Base-by-base conservation (phyloP, 1,284 basidiomycete species). In the Hypsizygus ulmarius region DNA sequence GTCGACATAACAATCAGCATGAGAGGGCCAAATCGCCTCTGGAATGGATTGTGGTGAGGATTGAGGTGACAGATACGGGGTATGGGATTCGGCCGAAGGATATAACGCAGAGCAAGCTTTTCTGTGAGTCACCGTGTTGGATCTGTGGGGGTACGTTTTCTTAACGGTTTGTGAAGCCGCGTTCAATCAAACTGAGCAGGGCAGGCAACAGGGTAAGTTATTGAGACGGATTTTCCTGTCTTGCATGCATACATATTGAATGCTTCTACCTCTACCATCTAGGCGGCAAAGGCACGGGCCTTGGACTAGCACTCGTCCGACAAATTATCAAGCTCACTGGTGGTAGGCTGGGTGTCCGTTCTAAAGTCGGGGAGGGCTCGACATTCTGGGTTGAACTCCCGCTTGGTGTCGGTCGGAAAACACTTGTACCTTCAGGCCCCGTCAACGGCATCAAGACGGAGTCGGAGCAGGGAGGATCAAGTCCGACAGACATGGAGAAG, bases 251-350 rank as follows among this genome's bases (percentile, higher is more conserved):
- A 27, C 39, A 16, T 25, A 33, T 3, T 12, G 8, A 38, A 34
- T 27, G 5, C 18, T 47, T 3, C 51, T 25, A 37, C 34, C 10
- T 29, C 27, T 40, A 32, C 14, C 25, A 44, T 45, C 39, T 49
- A 71, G 78, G 89, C 51, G 90, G 89, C 7, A 93, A 93, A 69
- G 92, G 92, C 2, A 92, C 89, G 0, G 91, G 91, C 2, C 71
- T 94, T n/a, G 93, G 92, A 10, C 66, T 95, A 15, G 91, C 91
- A 1, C 77, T 95, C 15, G 90, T 94, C n/a, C 77, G 90, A 33
- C 90, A 92, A 62, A 94, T 96, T 49, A 88, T 96, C 54, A 90
- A 87, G 65, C 73, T 92, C 28, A 85, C 79, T 45, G 84, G 87
- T 7, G 93, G 92, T 5, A 78, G 90, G 16, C 70, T 93, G 8